A percentile compares a stretch with the other conserved stretches of the same genome.
phyloP scores from a whole-genome alignment of 2,329 filamentous ascomycete species.

The Penicillium sclerotigenum region DNA sequence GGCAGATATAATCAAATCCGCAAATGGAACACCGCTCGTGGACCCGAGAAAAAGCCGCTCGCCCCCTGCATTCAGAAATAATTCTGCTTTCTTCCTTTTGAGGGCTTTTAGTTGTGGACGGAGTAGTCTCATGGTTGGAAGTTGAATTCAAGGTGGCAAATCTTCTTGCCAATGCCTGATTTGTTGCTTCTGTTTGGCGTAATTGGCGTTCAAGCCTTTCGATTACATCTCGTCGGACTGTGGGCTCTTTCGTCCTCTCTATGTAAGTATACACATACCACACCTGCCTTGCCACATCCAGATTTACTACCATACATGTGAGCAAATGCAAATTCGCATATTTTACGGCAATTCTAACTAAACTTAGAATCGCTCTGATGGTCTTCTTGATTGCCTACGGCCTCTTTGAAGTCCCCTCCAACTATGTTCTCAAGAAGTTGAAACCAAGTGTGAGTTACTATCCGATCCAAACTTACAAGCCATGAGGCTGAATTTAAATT shows the following conservation, averaged over 20 bases:
- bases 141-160: not conserved
- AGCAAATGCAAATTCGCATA: not conserved
- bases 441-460: not conserved
- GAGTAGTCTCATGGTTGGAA: not conserved
- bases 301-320: not conserved
- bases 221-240: slow-evolving; percentile 7
- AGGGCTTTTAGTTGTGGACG: not conserved
- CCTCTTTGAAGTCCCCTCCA: not conserved
- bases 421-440: not conserved
- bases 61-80: slow-evolving; percentile 45
- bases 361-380: not conserved
- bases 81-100: not conserved
- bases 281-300: not conserved
- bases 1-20: slow-evolving; percentile 37
- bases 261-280: not conserved
- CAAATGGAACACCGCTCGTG: slow-evolving; percentile 36
- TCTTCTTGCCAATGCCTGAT: not conserved
- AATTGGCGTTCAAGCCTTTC: slow-evolving; percentile 1
- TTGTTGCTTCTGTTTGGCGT: slow-evolving; percentile 1
- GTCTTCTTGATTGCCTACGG: not conserved
- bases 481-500: not conserved
- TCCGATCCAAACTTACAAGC: too few species aligned
- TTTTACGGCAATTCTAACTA: not conserved
- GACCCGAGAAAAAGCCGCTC: slow-evolving; percentile 45
- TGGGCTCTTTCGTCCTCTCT: not conserved